Evolutionary conservation across 108 stramenopile species (phyloP).

Genomic region (Seminavis robusta): DNA sequence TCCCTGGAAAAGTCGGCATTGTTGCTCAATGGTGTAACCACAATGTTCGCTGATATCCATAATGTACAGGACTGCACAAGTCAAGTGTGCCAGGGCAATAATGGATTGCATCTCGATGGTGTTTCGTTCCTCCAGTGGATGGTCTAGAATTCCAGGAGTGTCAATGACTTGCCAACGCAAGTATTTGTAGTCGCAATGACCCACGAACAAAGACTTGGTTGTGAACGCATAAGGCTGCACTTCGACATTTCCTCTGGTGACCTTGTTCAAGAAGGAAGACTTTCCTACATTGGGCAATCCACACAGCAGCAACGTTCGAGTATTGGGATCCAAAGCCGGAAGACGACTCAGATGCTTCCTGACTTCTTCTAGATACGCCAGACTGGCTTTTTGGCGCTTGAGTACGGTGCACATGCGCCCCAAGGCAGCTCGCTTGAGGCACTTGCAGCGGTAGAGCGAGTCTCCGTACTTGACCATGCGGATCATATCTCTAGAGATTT

Average conservation of each 20-base stretch:
- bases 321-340: constrained; percentile 97
- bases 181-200: constrained; percentile 98
- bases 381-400: constrained; percentile 93
- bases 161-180: constrained; percentile 99
- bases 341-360: constrained; percentile 97
- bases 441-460: constrained; percentile 98
- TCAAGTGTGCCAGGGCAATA: constrained; percentile 98
- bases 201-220: constrained; percentile 98
- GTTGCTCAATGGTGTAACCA: constrained; percentile 96
- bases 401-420: constrained; percentile 98
- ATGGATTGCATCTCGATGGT: constrained; percentile 99
- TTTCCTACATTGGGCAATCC: constrained; percentile 99
- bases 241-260: constrained; percentile 98
- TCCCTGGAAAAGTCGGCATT: constrained; percentile 89
- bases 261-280: constrained; percentile 99
- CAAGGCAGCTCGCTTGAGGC: constrained; percentile 96
- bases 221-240: constrained; percentile 99
- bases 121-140: constrained; percentile 95
- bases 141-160: constrained; percentile 98
- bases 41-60: constrained; percentile 98
- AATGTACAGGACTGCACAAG: constrained; percentile 97
- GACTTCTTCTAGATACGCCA: constrained; percentile 98
- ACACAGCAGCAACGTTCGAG: constrained; percentile 95
- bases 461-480: constrained; percentile 99
- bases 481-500: constrained; percentile 94